phyloP scores from a whole-genome alignment of 1,139 yeast species.

The Candida mesenterica region DNA sequence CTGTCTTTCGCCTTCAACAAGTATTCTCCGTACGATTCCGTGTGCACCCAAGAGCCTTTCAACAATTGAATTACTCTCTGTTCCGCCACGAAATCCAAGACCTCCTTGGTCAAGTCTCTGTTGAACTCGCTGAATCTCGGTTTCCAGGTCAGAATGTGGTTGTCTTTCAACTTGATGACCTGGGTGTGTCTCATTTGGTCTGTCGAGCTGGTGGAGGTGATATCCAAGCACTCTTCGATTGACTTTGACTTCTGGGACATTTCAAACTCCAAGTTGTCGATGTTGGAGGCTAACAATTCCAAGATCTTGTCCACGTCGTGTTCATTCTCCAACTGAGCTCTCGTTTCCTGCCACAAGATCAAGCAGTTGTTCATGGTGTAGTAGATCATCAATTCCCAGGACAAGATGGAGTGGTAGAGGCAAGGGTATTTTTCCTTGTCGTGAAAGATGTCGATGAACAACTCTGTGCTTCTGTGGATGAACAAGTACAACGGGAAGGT shows the following conservation, averaged over 20 bases:
- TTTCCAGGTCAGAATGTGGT: constrained; percentile 34
- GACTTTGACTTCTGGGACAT: constrained; percentile 22
- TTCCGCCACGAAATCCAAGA: constrained; percentile 72
- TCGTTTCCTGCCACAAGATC: constrained; percentile 67
- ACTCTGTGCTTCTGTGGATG: constrained; percentile 33
- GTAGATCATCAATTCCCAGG: constrained; percentile 58
- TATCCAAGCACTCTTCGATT: constrained; percentile 46
- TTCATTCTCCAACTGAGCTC: constrained; percentile 44
- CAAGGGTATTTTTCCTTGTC: constrained; percentile 31
- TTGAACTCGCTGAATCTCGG: constrained; percentile 48
- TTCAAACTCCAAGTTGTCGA: constrained; percentile 31
- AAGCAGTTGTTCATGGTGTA: constrained; percentile 56
- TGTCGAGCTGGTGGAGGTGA: constrained; percentile 44
- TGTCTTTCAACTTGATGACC: constrained; percentile 40
- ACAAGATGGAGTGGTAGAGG: constrained; percentile 46
- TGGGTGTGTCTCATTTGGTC: constrained; percentile 58
- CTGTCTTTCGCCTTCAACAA: constrained; percentile 28
- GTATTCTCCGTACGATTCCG: constrained; percentile 57
- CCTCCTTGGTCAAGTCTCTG: constrained; percentile 54
- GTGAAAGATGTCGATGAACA: constrained; percentile 43
- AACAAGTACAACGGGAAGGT: constrained; percentile 45
- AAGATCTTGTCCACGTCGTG: constrained; percentile 52
- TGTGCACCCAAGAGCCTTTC: constrained; percentile 82
- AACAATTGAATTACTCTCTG: constrained; percentile 72
- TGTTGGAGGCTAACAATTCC: constrained; percentile 35